These are phyloP conservation scores for Kluyveromyces marxianus DNA, from an alignment of 1,139 yeast species.

Conservation along the genomic window DNA sequence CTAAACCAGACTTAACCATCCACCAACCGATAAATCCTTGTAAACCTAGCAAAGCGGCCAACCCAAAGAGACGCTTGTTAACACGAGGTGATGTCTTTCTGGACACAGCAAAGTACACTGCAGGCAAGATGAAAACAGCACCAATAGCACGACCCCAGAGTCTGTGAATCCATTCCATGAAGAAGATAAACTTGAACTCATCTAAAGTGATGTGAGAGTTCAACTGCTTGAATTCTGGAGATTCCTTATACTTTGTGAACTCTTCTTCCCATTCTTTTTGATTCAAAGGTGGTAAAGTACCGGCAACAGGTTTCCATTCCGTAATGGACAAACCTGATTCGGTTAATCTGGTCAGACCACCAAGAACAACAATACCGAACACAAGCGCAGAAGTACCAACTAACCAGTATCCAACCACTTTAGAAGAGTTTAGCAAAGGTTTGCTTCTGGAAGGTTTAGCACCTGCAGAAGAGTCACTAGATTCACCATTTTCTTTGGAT, in stretches of 20 bases:
- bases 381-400: conserved; percentile 86
- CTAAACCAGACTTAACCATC: conserved; percentile 98
- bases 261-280: conserved; percentile 81
- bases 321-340: conserved; percentile 95
- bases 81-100: conserved; percentile 63
- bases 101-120: conserved; percentile 65
- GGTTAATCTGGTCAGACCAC: conserved; percentile 90
- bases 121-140: conserved; percentile 72
- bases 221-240: conserved; percentile 86
- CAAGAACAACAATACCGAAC: conserved; percentile 92
- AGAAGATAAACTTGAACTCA: conserved; percentile 89
- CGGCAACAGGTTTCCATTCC: conserved; percentile 98
- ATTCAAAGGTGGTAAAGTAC: conserved; percentile 79
- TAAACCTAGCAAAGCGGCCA: conserved; percentile 72
- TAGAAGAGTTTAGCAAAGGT: conserved; percentile 31
- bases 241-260: conserved; percentile 67
- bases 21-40: conserved; percentile 99
- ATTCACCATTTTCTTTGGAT: not conserved
- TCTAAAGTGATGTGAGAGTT: conserved; percentile 87
- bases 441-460: conserved; percentile 8
- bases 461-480: not conserved
- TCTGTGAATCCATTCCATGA: conserved; percentile 98
- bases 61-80: conserved; percentile 58
- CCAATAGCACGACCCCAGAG: conserved; percentile 90
- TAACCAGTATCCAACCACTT: conserved; percentile 77